A percentile compares a stretch with the other conserved stretches of the same genome.
Conservation (phyloP, 331 rosid species). For the Pyracantha coccinea region DNA sequence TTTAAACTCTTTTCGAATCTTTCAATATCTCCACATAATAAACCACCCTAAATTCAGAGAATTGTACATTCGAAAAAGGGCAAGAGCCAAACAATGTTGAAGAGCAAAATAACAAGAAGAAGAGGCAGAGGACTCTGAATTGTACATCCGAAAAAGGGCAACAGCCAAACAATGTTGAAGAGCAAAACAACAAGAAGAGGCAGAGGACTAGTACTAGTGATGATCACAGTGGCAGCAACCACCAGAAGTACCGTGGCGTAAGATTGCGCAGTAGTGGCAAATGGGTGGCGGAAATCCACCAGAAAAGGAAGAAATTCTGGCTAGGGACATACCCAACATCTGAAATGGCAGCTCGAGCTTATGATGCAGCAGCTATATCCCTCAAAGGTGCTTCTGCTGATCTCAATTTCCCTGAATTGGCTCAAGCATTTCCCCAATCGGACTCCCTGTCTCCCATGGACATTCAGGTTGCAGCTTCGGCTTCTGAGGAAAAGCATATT, state of each 20-base stretch:
- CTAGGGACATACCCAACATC: constrained; percentile 82
- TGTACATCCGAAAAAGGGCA: not conserved
- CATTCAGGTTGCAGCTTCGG: constrained; percentile 45
- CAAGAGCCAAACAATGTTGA: constrained; percentile 14
- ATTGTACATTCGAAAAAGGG: not conserved
- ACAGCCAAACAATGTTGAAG: constrained; percentile 14
- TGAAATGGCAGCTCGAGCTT: constrained; percentile 90
- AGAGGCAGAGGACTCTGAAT: not conserved
- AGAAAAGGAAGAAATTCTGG: constrained; percentile 88
- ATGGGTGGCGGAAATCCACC: constrained; percentile 82
- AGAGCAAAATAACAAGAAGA: not conserved
- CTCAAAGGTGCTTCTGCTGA: constrained; percentile 66
- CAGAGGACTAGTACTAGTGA: constrained; percentile 5
- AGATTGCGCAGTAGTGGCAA: constrained; percentile 78
- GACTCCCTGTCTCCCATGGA: constrained; percentile 56
- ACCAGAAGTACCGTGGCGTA: constrained; percentile 57
- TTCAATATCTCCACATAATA: too few species aligned
- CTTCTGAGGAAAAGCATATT: not conserved
- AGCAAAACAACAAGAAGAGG: constrained; percentile 21
- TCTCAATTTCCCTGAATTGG: constrained; percentile 74
- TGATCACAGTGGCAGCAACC: constrained; percentile 18
- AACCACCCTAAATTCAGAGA: not conserved
- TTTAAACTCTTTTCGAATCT: too few species aligned
- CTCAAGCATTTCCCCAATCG: constrained; percentile 54
- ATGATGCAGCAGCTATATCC: constrained; percentile 80